Evolutionary conservation across 164 flowering plant species (phyloP), one percentile per base, ranked within the genome.

Genomic region (Umbellularia californica): DNA sequence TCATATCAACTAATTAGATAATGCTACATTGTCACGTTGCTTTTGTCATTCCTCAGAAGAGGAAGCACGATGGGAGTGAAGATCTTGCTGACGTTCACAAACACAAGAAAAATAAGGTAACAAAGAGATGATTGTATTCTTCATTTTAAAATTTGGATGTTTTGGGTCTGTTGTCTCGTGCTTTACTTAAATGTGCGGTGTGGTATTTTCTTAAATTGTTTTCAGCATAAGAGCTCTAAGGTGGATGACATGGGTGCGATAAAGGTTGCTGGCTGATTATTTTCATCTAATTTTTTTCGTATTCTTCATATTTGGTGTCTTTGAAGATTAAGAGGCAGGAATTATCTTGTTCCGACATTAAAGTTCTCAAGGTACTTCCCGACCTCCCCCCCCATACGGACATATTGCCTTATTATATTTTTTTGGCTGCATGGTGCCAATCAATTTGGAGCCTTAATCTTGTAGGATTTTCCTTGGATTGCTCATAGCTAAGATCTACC

Each of bases 201-300:
- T 17, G 47, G 17, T 25, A 28, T 72, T 28, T 65, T 35, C 27
- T 63, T 27, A 30, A 70, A 47, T 50, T 63, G 75, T 17, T 80
- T 85, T 79, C 95, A 94, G 98, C 97, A 92, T 79, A 95, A 89
- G 84, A 88, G 92, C 87, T 87, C 97, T 68, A 91, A 89, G 83
- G 81, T 90, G 47, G 95, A 89, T 75, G 95, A 93, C 76, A 77
- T 90, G 75, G 95, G 95, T 74, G 86, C 83, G 58, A 89, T 93
- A 81, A 92, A 81, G 84, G 99, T 91, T 77, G 94, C 90, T 11
- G 93, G 97, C 78, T 91, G 87, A 91, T 71, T 60, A 66, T 47
- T 69, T 76, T 74, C 81, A 71, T 72, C 69, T 72, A 77, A 71
- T 27, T 76, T 30, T 74, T 70, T 77, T 68, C 71, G 27, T 50